Evolutionary conservation across 2,329 filamentous ascomycete species (phyloP).

Genomic region (Corniculantispora saksenae): DNA sequence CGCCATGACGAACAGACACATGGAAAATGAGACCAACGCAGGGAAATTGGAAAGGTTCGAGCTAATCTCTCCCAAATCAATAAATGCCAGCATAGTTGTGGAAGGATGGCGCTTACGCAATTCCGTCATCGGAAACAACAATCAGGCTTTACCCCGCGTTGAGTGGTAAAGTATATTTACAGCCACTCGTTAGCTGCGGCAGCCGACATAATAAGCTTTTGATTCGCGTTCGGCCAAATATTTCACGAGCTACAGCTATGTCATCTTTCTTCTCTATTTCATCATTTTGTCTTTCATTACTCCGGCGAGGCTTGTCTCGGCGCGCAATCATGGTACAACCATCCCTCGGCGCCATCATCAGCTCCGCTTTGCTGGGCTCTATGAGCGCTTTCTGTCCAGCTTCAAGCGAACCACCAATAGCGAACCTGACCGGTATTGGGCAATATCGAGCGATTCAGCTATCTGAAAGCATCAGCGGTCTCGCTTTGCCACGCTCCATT

Average conservation of each 20-base stretch:
- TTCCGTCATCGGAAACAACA: not conserved
- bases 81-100: not conserved
- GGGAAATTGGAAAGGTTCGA: too few species aligned
- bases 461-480: constrained; percentile 33
- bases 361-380: constrained; percentile 8
- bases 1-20: too few species aligned
- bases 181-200: not conserved
- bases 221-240: not conserved
- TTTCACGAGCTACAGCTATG: too few species aligned
- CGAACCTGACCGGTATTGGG: not conserved
- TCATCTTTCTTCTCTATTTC: too few species aligned
- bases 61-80: too few species aligned
- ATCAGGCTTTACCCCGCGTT: not conserved
- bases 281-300: too few species aligned
- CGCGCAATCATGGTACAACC: not conserved
- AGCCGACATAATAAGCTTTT: not conserved
- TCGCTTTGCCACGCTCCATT: constrained; percentile 34
- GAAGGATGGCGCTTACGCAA: not conserved
- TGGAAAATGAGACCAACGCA: too few species aligned
- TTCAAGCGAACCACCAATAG: not conserved
- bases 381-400: not conserved
- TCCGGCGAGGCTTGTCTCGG: too few species aligned
- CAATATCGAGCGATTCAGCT: not conserved
- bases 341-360: constrained; percentile 3
- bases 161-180: not conserved